phyloP scores from a whole-genome alignment of 805 yeast genomes.

The Candida ponderosae region DNA sequence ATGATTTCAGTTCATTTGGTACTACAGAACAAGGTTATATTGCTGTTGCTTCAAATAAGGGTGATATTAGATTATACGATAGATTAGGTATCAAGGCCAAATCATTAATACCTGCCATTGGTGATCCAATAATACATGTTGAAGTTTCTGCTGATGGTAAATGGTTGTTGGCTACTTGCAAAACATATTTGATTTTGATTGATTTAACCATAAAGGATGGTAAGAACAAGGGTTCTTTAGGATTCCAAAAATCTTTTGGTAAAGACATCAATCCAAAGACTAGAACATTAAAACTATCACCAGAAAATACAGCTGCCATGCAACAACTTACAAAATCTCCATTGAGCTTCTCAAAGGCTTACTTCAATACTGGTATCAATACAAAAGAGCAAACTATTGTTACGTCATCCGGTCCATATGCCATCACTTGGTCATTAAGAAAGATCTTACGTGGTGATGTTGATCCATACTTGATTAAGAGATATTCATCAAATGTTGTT shows the following conservation, averaged over 20 bases:
- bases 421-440: constrained; percentile 70
- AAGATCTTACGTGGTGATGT: constrained; percentile 46
- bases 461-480: constrained; percentile 55
- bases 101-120: constrained; percentile 74
- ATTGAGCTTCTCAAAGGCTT: constrained; percentile 61
- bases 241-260: constrained; percentile 59
- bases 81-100: constrained; percentile 69
- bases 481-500: constrained; percentile 52
- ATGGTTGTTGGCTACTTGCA: constrained; percentile 77
- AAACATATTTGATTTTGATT: constrained; percentile 59
- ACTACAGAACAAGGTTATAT: constrained; percentile 69
- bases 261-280: constrained; percentile 63
- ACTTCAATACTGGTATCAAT: constrained; percentile 65
- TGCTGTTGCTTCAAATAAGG: constrained; percentile 70
- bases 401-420: constrained; percentile 75
- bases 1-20: constrained; percentile 50
- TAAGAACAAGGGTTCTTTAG: constrained; percentile 48
- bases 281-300: constrained; percentile 54
- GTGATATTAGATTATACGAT: constrained; percentile 72
- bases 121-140: constrained; percentile 61
- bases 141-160: constrained; percentile 75
- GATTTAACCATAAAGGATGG: constrained; percentile 61
- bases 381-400: constrained; percentile 64
- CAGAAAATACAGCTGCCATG: constrained; percentile 66
- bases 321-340: constrained; percentile 38